Evolutionary conservation across 2,329 filamentous ascomycete species (phyloP).

Genomic region (Coniochaeta hoffmannii): DNA sequence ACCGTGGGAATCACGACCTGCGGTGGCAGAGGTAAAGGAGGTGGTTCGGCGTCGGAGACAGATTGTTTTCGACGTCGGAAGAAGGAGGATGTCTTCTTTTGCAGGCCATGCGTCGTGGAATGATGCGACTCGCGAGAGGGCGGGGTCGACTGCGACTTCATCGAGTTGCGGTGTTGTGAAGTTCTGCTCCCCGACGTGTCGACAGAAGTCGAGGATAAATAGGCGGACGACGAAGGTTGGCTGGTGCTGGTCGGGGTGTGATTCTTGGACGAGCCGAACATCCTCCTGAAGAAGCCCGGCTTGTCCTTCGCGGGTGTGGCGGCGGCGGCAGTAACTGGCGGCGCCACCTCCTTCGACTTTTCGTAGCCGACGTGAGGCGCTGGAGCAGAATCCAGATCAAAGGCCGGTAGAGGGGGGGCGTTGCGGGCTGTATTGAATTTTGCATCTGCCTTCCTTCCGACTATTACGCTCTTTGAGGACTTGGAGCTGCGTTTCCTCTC

Average conservation of each 20-base stretch:
- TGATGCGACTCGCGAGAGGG: constrained; percentile 46
- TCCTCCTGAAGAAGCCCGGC: constrained; percentile 85
- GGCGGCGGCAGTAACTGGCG: constrained; percentile 27
- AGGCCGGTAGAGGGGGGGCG: constrained; percentile 19
- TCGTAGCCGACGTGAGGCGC: constrained; percentile 52
- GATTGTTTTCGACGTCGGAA: constrained; percentile 93
- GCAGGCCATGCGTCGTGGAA: constrained; percentile 44
- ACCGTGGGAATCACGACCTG: constrained; percentile 21
- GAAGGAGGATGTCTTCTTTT: constrained; percentile 91
- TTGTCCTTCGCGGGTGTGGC: constrained; percentile 48
- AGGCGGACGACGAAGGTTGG: constrained; percentile 15
- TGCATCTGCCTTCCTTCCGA: constrained; percentile 21
- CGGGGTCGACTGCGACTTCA: constrained; percentile 39
- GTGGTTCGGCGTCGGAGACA: constrained; percentile 52
- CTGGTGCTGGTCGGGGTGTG: constrained; percentile 23
- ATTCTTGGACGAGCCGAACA: constrained; percentile 74
- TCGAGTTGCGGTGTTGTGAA: constrained; percentile 33
- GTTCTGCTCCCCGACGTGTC: constrained; percentile 31
- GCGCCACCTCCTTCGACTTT: constrained; percentile 42
- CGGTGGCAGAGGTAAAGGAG: constrained; percentile 27
- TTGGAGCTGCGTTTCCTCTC: constrained; percentile 52
- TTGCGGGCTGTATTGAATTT: constrained; percentile 17
- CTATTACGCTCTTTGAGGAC: constrained; percentile 44
- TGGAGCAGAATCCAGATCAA: constrained; percentile 45
- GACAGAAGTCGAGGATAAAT: constrained; percentile 26